Evolutionary conservation across 2,329 filamentous ascomycete species (phyloP).

Genomic region (Aspergillus ustus): DNA sequence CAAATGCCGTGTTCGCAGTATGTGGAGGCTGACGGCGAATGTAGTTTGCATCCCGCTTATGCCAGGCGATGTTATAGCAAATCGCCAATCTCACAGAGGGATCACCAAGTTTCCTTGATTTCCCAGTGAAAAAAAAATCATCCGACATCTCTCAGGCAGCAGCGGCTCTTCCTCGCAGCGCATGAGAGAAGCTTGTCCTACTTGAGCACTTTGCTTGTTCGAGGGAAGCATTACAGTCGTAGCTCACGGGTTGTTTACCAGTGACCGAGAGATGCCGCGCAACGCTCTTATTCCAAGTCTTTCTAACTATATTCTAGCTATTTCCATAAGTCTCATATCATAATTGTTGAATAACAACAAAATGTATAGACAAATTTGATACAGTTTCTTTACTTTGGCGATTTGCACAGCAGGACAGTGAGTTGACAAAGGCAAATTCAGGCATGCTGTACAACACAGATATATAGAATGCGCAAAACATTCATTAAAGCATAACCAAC

Average conservation of each 20-base stretch:
- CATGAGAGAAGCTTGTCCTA: background rate
- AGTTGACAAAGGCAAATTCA: background rate
- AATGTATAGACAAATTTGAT: no score
- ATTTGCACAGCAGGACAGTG: background rate
- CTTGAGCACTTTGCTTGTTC: background rate
- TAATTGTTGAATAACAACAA: background rate
- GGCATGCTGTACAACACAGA: background rate
- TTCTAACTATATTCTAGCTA: background rate
- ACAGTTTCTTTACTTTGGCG: background rate
- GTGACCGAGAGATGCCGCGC: background rate
- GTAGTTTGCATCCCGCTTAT: background rate
- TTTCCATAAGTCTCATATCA: background rate
- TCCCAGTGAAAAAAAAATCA: background rate
- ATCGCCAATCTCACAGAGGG: background rate
- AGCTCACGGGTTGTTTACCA: background rate
- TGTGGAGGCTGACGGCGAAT: constrained; percentile 9
- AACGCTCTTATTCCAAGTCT: background rate
- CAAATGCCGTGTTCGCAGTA: constrained; percentile 21
- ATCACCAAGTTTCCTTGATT: background rate
- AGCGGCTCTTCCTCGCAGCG: background rate
- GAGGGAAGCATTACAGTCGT: background rate
- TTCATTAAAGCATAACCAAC: background rate
- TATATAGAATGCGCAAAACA: background rate
- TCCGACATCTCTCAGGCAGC: background rate
- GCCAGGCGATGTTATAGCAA: background rate